Evolutionary conservation across 768 basidiomycete species (phyloP), one percentile per base, ranked within the genome.

Genomic region (Mrakia blollopis): DNA sequence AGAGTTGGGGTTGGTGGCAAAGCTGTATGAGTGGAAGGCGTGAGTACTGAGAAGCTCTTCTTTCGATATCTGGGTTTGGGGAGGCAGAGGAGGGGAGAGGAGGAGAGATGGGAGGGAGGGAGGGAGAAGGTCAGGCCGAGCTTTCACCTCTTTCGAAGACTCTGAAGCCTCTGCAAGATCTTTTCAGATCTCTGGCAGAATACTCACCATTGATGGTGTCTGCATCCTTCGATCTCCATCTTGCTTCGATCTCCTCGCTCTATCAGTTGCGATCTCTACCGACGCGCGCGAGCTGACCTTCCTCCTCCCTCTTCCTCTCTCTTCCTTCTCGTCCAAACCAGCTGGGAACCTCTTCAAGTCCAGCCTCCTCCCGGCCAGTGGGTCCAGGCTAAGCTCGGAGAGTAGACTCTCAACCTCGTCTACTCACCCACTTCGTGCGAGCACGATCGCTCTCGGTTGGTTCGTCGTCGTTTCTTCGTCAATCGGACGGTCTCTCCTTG

Each of bases 1-100:
- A 81, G 95, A 98, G 84, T 85, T 93, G 75, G 86, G 85, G 74
- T 86, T 98, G 54, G 92, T 87, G 7, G 85, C 85, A 44, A 92
- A 92, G 85, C 92, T 97, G 91, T 82, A 90, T n/a, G 91, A 94
- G 82, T 98, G 93, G 94, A 96, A 95, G 85, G 88, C 92, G 95
- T 98, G 83, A 83, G 94, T 91, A 18, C 16, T 14, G 7, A 47
- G 16, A 13, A 16, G 4, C 13, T 39, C 16, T n/a, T 60, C 44
- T 54, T 21, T 61, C 32, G 5, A 3, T 73, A 28, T 35, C 37
- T 44, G 9, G 14, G 39, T 6, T 39, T 69, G 10, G 44, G 39
- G 28, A 7, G 21, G 67, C 41, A 7, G 44, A 39, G 67, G 67
- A 16, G 37, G 68, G 5, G 18, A 23, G 16, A 41, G 41, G 1